phyloP scores from a whole-genome alignment of 2,329 filamentous ascomycete genomes.

The Aureobasidium sp. region DNA sequence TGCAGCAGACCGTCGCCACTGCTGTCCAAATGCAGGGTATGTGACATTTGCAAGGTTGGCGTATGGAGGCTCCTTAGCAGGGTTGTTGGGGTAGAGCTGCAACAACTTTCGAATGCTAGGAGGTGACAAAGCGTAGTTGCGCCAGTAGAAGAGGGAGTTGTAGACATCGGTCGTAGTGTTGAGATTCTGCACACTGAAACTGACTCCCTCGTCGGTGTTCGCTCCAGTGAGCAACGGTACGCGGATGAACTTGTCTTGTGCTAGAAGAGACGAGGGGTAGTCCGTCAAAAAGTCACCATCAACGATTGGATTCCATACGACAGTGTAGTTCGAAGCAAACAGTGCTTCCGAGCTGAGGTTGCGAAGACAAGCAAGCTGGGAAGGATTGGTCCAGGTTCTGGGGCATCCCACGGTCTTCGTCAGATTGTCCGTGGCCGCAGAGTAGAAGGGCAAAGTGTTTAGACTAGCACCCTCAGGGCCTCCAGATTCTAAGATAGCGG shows the following conservation, averaged over 20 bases:
- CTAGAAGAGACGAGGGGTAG: conserved; percentile 42
- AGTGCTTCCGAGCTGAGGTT: conserved; percentile 18
- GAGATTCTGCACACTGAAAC: conserved; percentile 35
- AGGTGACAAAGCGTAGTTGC: conserved; percentile 42
- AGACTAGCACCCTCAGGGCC: conserved; percentile 28
- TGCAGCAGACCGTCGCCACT: conserved; percentile 38
- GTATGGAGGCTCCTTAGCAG: conserved; percentile 41
- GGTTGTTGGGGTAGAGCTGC: conserved; percentile 44
- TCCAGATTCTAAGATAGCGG: conserved; percentile 36
- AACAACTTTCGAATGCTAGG: conserved; percentile 39
- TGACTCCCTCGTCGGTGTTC: conserved; percentile 45
- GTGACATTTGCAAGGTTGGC: conserved; percentile 23
- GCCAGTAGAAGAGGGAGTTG: conserved; percentile 36
- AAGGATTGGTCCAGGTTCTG: conserved; percentile 17
- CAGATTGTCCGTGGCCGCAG: conserved; percentile 17
- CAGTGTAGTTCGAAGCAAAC: conserved; percentile 19
- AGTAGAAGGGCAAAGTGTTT: conserved; percentile 17
- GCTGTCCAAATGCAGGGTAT: conserved; percentile 30
- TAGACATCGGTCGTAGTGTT: conserved; percentile 41
- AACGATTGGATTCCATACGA: conserved; percentile 29
- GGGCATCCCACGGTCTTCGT: conserved; percentile 19
- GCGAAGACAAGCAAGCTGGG: conserved; percentile 18
- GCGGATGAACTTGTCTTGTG: conserved; percentile 36
- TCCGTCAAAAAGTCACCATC: conserved; percentile 45
- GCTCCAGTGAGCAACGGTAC: conserved; percentile 43